These are phyloP conservation scores for Fusarium sp. DNA, from an alignment of 2,329 filamentous ascomycete species.

Conservation along the genomic window DNA sequence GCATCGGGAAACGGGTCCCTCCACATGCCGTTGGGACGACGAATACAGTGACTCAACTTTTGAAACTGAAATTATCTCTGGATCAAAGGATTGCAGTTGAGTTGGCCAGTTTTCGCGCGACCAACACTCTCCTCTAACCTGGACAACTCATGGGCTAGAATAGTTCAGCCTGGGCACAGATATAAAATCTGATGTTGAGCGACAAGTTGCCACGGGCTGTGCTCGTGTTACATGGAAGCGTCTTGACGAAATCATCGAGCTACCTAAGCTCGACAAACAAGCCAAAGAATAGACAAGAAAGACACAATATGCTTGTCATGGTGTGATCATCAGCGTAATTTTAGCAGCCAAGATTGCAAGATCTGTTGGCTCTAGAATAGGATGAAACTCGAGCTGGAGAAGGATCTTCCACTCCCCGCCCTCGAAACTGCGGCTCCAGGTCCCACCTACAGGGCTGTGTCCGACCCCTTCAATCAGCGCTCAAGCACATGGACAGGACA, in stretches of 20 bases:
- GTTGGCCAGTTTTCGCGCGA: neutral
- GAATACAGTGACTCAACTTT: neutral
- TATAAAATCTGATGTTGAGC: conserved; percentile 15
- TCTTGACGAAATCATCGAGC: neutral
- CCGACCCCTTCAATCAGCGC: conserved; percentile 35
- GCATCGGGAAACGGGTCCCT: neutral
- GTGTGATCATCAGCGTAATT: conserved; percentile 13
- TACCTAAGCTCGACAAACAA: neutral
- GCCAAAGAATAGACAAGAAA: neutral
- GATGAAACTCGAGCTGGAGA: conserved; percentile 37
- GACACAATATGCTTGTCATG: neutral
- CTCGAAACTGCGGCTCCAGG: conserved; percentile 29
- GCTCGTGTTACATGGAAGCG: neutral
- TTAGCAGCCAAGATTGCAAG: neutral
- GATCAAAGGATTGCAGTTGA: neutral
- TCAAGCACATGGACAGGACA: conserved; percentile 20
- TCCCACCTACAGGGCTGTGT: conserved; percentile 44
- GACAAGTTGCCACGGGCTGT: conserved; percentile 19
- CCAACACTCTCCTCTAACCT: neutral
- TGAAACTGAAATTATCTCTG: neutral
- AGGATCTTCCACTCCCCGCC: conserved; percentile 25
- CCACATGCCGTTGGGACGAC: neutral
- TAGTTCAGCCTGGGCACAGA: conserved; percentile 19
- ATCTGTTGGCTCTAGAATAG: conserved; percentile 34
- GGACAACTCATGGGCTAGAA: neutral